These are phyloP conservation scores for Larix sibirica DNA, from an alignment of 83 land plant species.

Conservation along the genomic window DNA sequence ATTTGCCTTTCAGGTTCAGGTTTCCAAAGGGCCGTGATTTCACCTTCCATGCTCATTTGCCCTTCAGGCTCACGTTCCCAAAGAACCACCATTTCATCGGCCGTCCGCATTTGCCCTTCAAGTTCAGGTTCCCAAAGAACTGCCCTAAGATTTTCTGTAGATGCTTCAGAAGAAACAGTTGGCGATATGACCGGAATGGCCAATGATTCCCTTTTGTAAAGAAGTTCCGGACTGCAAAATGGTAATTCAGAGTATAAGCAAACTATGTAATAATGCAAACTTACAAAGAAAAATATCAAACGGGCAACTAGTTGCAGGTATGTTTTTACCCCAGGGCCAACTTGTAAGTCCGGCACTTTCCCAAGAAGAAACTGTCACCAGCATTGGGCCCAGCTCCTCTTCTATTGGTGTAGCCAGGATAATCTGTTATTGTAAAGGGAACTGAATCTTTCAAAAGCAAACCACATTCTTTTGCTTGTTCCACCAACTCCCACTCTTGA, in stretches of 20 bases:
- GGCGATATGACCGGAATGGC: background rate
- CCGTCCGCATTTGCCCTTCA: background rate
- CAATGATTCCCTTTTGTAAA: background rate
- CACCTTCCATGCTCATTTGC: background rate
- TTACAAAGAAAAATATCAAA: background rate
- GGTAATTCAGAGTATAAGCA: no score
- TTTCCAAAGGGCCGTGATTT: background rate
- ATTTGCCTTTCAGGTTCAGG: background rate
- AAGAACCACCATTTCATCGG: background rate
- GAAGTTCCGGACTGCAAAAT: no score
- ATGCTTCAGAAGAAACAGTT: background rate
- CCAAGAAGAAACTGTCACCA: constrained; percentile 8
- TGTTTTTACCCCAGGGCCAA: background rate
- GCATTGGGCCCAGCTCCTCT: constrained; percentile 3
- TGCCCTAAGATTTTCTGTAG: background rate
- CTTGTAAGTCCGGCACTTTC: constrained; percentile 21
- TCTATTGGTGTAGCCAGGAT: constrained; percentile 29
- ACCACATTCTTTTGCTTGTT: constrained; percentile 21
- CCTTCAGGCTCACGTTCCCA: background rate
- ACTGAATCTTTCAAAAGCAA: background rate
- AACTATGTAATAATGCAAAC: background rate
- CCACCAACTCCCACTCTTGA: constrained; percentile 22
- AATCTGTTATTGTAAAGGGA: background rate
- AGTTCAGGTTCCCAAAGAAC: background rate
- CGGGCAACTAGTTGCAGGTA: background rate